Evolutionary conservation across 75 land plant genomes (phyloP).

Genomic region (Sequoiadendron giganteum): DNA sequence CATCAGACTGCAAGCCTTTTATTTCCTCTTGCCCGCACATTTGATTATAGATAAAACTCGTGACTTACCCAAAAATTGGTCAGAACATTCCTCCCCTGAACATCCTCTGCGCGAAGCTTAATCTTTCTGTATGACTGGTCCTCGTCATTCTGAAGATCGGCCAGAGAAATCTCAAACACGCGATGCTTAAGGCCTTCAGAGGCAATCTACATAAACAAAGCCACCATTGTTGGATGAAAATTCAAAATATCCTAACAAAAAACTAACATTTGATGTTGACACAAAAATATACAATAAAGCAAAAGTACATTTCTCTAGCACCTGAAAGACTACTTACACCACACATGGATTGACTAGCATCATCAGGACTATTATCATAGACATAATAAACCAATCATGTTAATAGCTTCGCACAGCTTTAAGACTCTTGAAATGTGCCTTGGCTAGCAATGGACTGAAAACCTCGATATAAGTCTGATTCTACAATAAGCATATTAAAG

Average conservation of each 20-base stretch:
- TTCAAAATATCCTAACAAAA: not conserved
- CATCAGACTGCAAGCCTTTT: not conserved
- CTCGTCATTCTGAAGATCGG: slow-evolving; percentile 84
- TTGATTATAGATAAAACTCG: not conserved
- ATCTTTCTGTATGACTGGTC: slow-evolving; percentile 85
- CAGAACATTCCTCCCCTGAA: slow-evolving; percentile 93
- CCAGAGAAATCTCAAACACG: slow-evolving; percentile 77
- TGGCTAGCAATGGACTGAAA: not conserved
- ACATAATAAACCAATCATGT: not conserved
- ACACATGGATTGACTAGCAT: not conserved
- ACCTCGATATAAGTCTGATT: not conserved
- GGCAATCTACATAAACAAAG: slow-evolving; percentile 57
- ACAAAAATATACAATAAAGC: not conserved
- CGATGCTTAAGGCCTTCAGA: slow-evolving; percentile 90
- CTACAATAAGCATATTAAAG: not conserved
- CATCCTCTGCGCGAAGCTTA: slow-evolving; percentile 83
- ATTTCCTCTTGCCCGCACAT: not conserved
- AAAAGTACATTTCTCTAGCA: not conserved
- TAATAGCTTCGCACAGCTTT: not conserved
- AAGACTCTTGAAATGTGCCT: not conserved
- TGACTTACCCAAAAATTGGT: slow-evolving; percentile 83
- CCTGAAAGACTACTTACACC: not conserved
- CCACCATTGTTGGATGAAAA: not conserved
- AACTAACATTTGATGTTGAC: not conserved
- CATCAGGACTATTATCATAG: not conserved